Conservation (phyloP, 768 basidiomycete genomes). For the Neoboletus magnificus region DNA sequence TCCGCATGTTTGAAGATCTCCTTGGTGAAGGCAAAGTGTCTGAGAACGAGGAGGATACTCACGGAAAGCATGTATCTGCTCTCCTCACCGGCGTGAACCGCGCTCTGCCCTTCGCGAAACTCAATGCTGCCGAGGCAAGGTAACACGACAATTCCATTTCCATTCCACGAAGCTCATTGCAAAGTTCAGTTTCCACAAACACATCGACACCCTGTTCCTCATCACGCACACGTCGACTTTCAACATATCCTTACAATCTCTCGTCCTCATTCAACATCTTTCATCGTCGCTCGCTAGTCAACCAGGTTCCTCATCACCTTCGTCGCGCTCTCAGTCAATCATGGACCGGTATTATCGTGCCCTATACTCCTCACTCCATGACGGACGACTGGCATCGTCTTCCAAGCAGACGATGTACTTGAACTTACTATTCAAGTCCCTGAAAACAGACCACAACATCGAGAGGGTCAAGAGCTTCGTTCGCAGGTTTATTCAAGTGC, state of each 20-base stretch:
- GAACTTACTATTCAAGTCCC: slow-evolving; percentile 86
- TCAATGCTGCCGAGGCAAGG: slow-evolving; percentile 66
- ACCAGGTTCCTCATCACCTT: slow-evolving; percentile 40
- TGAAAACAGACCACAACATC: slow-evolving; percentile 62
- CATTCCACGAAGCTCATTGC: slow-evolving; percentile 1
- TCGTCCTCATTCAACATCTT: slow-evolving; percentile 86
- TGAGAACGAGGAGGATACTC: slow-evolving; percentile 53
- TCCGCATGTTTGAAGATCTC: slow-evolving; percentile 88
- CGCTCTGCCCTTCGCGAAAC: slow-evolving; percentile 86
- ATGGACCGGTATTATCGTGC: slow-evolving; percentile 74
- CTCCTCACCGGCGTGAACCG: slow-evolving; percentile 94
- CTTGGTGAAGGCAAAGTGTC: slow-evolving; percentile 55
- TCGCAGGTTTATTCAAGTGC: slow-evolving; percentile 76
- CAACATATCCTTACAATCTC: slow-evolving; percentile 92
- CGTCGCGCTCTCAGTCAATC: slow-evolving; percentile 44
- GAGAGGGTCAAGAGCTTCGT: slow-evolving; percentile 79
- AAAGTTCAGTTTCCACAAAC: slow-evolving; percentile 63
- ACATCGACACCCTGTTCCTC: slow-evolving; percentile 90
- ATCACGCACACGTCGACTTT: slow-evolving; percentile 96
- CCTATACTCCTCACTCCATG: slow-evolving; percentile 86
- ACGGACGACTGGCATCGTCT: slow-evolving; percentile 73
- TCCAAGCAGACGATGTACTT: slow-evolving; percentile 97
- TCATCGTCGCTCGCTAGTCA: slow-evolving; percentile 48
- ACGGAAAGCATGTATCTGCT: slow-evolving; percentile 83
- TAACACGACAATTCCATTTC: slow-evolving; percentile 32